Base-by-base conservation (phyloP, 2,329 filamentous ascomycete genomes). In the Fusarium sp. region DNA sequence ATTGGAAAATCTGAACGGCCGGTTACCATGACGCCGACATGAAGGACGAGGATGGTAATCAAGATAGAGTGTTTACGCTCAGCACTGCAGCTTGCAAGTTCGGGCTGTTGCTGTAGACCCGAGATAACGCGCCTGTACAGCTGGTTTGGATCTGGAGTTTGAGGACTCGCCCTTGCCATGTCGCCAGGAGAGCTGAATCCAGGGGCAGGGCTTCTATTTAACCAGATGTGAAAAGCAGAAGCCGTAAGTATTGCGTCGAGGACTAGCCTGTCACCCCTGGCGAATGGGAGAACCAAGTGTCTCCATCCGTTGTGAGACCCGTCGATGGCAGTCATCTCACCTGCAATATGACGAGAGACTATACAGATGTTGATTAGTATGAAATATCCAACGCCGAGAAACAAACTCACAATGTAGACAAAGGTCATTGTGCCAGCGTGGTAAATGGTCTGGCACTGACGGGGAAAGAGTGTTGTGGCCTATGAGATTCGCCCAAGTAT, bases 251-350 rank as follows among this genome's bases (percentile, higher is more conserved):
- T 65, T 9, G 68, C 63, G 4, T 63, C 60, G 15, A 69, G 27
- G 12, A 74, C 69, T 4, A 76, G 60, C 1, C 63, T 43, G 25
- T 76, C 66, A 2, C 61, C 43, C 17, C 65, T 66, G 5, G 75
- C 75, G 37, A 78, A 65, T 7, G 74, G 74, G 1, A 76, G 74
- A 1, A 78, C 63, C 2, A 76, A 56, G 35, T 71, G 65, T 6
- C 75, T 71, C 74, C 74, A 78, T 22, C 71, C 68, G 30, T 78
- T 78, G 54, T 76, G 68, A 15, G 40, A 33, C n/a, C 74, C 75
- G 17, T 78, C 75, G 22, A 78, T 47, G 10, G 72, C 72, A 1
- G 75, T 73, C 74, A 78, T 76, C 37, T 78, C 74, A 0, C 54
- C 58, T 4, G 75, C 72, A 22, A 78, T 78, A 22, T 72, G 25